Base-by-base conservation (phyloP, 2,329 filamentous ascomycete species). In the Sporothrix variecibatus region DNA sequence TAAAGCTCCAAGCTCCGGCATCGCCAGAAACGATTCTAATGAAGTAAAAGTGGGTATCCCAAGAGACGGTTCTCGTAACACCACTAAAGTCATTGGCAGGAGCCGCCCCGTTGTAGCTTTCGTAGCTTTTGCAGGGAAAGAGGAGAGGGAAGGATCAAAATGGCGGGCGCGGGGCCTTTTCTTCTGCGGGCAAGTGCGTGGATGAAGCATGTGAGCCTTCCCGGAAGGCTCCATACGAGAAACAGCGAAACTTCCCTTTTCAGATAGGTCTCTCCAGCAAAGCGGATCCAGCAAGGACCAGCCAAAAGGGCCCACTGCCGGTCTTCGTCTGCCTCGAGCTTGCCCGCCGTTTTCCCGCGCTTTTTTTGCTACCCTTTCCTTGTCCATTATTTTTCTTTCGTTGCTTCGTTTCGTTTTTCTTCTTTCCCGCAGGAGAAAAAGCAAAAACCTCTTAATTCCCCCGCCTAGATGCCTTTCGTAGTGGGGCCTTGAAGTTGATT, bases 1-100 rank as follows among this genome's bases (percentile, higher is more conserved):
- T 5, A 34, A 40, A 71, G 49, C 31, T 71, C 17, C 49, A 51
- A 64, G 56, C 70, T 72, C 70, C 70, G 70, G 56, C 70, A 72
- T 72, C 70, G 70, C 70, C 38, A 51, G 9, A 34, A 3, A 51
- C 26, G 26, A 34, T 26, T 23, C 17, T 17, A 20, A n/a, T 31
- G 26, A n/a, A 53, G 12, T 23, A 38, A 51, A 38, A 53, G 67
- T 53, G 46, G 67, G 20, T 17, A 34, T n/a, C 23, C 26, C 26
- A 23, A 8, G 40, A 15, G 17, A 15, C 9, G 20, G 46, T 31
- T 23, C 67, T 68, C 17, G 65, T 68, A 69, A 56, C 67, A 56
- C 28, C 20, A 15, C 5, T 17, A 9, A 46, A 40, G 67, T 28
- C 46, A 56, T 56, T 69, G 65, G 65, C 65, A 51, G 26, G 26